These are phyloP conservation scores for Russula foetens DNA, from an alignment of 768 basidiomycete genomes.

Conservation along the genomic window DNA sequence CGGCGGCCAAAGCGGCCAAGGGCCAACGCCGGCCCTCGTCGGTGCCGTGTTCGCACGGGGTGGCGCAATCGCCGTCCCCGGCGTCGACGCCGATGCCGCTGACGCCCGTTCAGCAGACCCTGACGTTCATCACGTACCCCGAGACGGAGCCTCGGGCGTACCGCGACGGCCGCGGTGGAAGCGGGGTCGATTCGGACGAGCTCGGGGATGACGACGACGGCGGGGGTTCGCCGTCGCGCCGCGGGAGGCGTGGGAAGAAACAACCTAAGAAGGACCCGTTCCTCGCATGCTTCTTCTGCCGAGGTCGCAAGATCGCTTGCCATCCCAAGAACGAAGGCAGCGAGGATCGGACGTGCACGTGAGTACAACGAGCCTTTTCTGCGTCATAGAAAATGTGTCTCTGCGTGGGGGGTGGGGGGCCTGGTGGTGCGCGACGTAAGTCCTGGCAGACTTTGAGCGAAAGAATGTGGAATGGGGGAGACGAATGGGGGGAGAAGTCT, in stretches of 20 bases:
- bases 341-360: constrained; percentile 31
- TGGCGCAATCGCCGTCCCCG: neutral
- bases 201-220: constrained; percentile 4
- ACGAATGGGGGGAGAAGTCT: neutral
- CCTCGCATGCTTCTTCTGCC: constrained; percentile 34
- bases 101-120: constrained; percentile 1
- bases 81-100: constrained; percentile 1
- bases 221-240: constrained; percentile 19
- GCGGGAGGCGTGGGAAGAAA: constrained; percentile 24
- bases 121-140: constrained; percentile 14
- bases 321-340: constrained; percentile 26
- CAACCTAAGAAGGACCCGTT: constrained; percentile 31
- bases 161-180: neutral
- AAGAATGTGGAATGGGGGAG: neutral
- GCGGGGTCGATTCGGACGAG: constrained; percentile 1
- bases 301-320: constrained; percentile 35
- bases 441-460: neutral
- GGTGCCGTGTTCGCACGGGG: neutral
- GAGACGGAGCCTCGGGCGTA: constrained; percentile 5
- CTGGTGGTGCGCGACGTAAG: neutral
- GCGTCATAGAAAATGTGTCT: neutral
- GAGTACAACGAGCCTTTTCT: constrained; percentile 13
- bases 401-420: too few species aligned
- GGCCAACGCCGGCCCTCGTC: neutral
- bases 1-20: neutral